phyloP scores from a whole-genome alignment of 2,329 filamentous ascomycete species.

The Epichloe bromicola region DNA sequence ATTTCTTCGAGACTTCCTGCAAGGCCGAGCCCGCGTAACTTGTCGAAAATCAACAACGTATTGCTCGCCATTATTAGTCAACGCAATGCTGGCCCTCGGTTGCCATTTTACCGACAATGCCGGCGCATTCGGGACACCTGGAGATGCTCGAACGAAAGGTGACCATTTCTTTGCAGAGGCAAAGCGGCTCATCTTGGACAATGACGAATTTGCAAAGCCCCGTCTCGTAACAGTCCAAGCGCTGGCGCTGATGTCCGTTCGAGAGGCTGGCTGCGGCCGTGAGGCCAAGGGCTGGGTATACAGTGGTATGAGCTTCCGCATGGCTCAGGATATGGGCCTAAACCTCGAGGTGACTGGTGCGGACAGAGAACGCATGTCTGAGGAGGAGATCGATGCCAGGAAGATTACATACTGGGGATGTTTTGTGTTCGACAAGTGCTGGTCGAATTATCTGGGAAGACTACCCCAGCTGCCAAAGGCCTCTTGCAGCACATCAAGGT shows the following conservation, averaged over 20 bases:
- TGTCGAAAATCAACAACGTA: slow-evolving; percentile 48
- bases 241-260: slow-evolving; percentile 85
- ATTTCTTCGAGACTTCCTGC: slow-evolving; percentile 75
- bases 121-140: slow-evolving; percentile 56
- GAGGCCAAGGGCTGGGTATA: slow-evolving; percentile 98
- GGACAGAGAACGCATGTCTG: slow-evolving; percentile 48
- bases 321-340: slow-evolving; percentile 88
- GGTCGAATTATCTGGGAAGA: slow-evolving; percentile 92
- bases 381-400: slow-evolving; percentile 78
- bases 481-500: slow-evolving; percentile 73
- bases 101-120: slow-evolving; percentile 80
- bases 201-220: slow-evolving; percentile 87
- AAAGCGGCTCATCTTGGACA: slow-evolving; percentile 76
- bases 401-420: slow-evolving; percentile 95
- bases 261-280: slow-evolving; percentile 85
- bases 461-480: slow-evolving; percentile 73
- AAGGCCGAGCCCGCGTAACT: slow-evolving; percentile 46
- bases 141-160: slow-evolving; percentile 74
- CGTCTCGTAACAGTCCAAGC: slow-evolving; percentile 85
- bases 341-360: slow-evolving; percentile 69
- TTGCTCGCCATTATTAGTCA: slow-evolving; percentile 82
- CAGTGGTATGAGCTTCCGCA: slow-evolving; percentile 94
- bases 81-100: slow-evolving; percentile 83
- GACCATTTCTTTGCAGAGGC: slow-evolving; percentile 95
- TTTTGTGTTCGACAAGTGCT: slow-evolving; percentile 97